These are phyloP conservation scores for Phytophthora ramorum DNA, from an alignment of 352 stramenopile species.

Conservation along the genomic window DNA sequence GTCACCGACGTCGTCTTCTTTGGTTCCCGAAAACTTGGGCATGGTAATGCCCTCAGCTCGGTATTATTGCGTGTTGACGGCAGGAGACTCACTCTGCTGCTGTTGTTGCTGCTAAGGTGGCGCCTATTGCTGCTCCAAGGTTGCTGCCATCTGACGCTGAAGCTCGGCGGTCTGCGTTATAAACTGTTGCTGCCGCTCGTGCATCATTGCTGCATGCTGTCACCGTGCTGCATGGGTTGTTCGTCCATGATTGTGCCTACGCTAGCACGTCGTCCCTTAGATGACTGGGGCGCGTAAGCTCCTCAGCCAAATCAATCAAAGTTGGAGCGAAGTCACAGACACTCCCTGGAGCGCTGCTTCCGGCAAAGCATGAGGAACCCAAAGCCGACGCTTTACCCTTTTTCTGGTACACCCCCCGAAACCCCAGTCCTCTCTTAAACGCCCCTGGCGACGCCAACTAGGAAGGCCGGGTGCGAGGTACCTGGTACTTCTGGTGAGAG, in stretches of 20 bases:
- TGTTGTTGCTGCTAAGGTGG: background rate
- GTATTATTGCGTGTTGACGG: conserved; percentile 1
- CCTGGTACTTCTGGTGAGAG: conserved; percentile 1
- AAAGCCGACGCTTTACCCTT: conserved; percentile 5
- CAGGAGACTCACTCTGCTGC: background rate
- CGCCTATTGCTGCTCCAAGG: conserved; percentile 8
- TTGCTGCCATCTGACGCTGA: conserved; percentile 10
- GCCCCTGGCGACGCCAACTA: conserved; percentile 4
- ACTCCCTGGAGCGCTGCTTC: conserved; percentile 10
- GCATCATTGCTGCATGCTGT: conserved; percentile 22
- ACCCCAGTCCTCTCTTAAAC: conserved; percentile 8
- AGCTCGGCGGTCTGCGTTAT: conserved; percentile 15
- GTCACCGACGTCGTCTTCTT: conserved; percentile 16
- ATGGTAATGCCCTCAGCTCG: conserved; percentile 13
- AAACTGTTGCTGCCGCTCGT: conserved; percentile 16
- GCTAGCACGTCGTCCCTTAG: conserved; percentile 1
- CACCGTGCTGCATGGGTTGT: background rate
- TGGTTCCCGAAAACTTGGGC: conserved; percentile 11
- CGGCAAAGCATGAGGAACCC: background rate
- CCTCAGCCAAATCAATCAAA: conserved; percentile 14
- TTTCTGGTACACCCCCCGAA: background rate
- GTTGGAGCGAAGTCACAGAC: conserved; percentile 6
- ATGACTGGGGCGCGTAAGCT: background rate
- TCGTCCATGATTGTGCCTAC: conserved; percentile 14
- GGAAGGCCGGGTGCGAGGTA: conserved; percentile 1